Evolutionary conservation across 73 alveolate genomes (phyloP), one percentile per base, ranked within the genome.

Genomic region (Paramecium caudatum): DNA sequence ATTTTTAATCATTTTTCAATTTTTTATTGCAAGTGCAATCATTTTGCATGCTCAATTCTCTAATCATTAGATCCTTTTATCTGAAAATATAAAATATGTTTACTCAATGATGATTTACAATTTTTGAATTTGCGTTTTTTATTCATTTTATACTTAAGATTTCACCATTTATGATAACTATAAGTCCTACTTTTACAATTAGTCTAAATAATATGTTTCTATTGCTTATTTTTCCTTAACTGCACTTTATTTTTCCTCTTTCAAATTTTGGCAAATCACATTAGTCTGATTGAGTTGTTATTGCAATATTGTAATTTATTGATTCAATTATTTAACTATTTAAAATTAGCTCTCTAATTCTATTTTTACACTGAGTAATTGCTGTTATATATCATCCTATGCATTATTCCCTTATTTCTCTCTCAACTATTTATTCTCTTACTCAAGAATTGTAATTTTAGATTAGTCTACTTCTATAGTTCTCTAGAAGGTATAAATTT

Each of bases 181-280:
- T 0, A 27, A 27, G 32, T 74, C 88, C 32, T 74, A 74, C 43
- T 74, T 74, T 5, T 37, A 74, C 12, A 74, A 41, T 74, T 74
- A 21, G 21, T 74, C 88, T 12, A 74, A 13, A 74, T 74, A 74
- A 74, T 74, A 74, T 0, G 88, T 27, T 45, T 74, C 88, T 16
- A 74, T 74, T 0, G 88, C 88, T 74, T 74, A 74, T 45, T 74
- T 74, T 15, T 74, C 88, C 19, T 74, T 74, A 1, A 74, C 19
- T 0, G 39, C 69, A 27, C 32, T 12, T 74, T 17, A 19, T 74
- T 74, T 74, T 74, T 74, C 88, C 43, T 74, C 88, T 74, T 74
- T 74, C 15, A 74, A 13, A 27, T 41, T 19, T 41, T 74, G 10
- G 5, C 69, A 34, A 2, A 32, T 68, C 10, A 68, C 17, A 34